Base-by-base conservation (phyloP, 345 rosid genomes). In the Citrus glauca region DNA sequence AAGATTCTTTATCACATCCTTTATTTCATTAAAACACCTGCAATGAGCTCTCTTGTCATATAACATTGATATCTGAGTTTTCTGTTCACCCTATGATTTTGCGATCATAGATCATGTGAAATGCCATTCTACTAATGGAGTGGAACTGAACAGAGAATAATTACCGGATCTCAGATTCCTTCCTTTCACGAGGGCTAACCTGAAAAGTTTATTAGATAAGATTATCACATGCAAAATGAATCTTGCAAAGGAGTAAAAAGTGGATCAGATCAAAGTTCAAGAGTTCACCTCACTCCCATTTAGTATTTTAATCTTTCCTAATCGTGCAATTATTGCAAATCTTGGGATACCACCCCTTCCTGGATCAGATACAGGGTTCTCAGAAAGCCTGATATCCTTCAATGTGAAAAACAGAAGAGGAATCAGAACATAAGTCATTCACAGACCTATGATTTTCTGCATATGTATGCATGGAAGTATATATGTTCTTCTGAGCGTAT, bases 161-260 rank as follows among this genome's bases (percentile, higher is more conserved):
- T 35, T 91, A 92, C 98, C 99, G 92, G 75, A 93, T 93, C 90
- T 95, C 98, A 75, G 98, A 96, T 30, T 96, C 99, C 86, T 91
- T 96, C 86, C 94, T 91, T 81, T 96, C 99, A 30, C 97, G 94
- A 82, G 82, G 80, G 37, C 88, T 85, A 56, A 96, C 89, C 99
- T 96, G 85, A 77, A 63, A 82, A 78, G 73, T 63, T 45, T 69
- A 57, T 68, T 53, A 50, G 48, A 71, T 55, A 42, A 13, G 19
- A 60, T n/a, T 50, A 37, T 72, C 81, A 84, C 42, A 69, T 82
- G 25, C 62, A 72, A 30, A 71, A 63, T 76, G 62, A 82, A 56
- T 35, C 65, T 55, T 24, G 16, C 11, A 63, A 73, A 55, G 60
- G 55, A 83, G 60, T 57, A 80, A 62, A 53, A 37, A 70, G 22